Percentiles rank a stretch among this genome's conserved stretches.
These are phyloP conservation scores for Canariomyces notabilis DNA, from an alignment of 2,329 filamentous ascomycete species.

Conservation along the genomic window DNA sequence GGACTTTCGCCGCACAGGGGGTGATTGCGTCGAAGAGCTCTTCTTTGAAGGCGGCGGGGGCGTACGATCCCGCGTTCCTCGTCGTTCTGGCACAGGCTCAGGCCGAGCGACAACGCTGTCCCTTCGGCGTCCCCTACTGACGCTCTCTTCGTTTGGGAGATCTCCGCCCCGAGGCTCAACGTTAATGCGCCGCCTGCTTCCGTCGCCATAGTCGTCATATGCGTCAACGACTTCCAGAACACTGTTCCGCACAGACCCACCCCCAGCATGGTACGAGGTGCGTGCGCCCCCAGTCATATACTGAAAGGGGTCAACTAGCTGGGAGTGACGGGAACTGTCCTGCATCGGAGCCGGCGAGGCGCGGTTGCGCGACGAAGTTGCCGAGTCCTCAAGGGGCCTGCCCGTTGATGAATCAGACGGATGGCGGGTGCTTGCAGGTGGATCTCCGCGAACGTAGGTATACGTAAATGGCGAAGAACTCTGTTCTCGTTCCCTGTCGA, in stretches of 20 bases:
- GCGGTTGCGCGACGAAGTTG: conserved; percentile 18
- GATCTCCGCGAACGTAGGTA: conserved; percentile 37
- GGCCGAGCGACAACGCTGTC: conserved; percentile 8
- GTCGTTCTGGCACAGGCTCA: conserved; percentile 11
- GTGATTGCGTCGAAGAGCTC: conserved; percentile 9
- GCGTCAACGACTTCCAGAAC: conserved; percentile 31
- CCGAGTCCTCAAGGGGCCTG: conserved; percentile 30
- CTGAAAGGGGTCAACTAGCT: conserved; percentile 48
- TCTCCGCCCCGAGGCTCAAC: conserved; percentile 9
- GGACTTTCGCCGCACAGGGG: conserved; percentile 21
- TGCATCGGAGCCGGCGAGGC: conserved; percentile 25
- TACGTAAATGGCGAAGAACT: conserved; percentile 43
- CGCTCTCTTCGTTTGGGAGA: conserved; percentile 6
- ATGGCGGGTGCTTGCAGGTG: conserved; percentile 35
- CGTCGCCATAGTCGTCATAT: conserved; percentile 13
- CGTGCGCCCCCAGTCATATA: conserved; percentile 46
- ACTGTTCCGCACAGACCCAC: conserved; percentile 34
- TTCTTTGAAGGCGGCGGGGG: conserved; percentile 12
- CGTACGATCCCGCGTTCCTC: conserved; percentile 16
- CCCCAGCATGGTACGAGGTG: conserved; percentile 31
- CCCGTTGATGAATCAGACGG: conserved; percentile 38
- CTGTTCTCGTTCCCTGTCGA: conserved; percentile 32
- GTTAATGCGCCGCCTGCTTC: conserved; percentile 8
- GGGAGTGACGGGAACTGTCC: conserved; percentile 20
- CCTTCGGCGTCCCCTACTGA: conserved; percentile 7